These are phyloP conservation scores for Arthrobotrys conoides DNA, from an alignment of 2,329 filamentous ascomycete species.

Conservation along the genomic window DNA sequence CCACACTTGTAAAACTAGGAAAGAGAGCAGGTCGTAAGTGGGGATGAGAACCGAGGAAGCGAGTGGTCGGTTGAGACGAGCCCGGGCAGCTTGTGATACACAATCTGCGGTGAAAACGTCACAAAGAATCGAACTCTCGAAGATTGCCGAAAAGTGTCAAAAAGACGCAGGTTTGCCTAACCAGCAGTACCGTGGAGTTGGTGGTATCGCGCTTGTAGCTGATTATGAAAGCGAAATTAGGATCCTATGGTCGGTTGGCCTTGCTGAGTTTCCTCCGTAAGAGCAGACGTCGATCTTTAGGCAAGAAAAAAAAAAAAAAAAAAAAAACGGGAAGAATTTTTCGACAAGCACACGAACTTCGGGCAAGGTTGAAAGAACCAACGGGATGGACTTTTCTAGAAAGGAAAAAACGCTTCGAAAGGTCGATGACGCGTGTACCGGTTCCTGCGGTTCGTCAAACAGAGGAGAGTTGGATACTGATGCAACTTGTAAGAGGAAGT, in stretches of 20 bases:
- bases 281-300: slow-evolving; percentile 22
- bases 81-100: slow-evolving; percentile 60
- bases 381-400: slow-evolving; percentile 34
- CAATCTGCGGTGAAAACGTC: slow-evolving; percentile 45
- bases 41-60: slow-evolving; percentile 56
- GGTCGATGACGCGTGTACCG: slow-evolving; percentile 60
- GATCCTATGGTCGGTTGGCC: slow-evolving; percentile 43
- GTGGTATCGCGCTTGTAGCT: slow-evolving; percentile 41
- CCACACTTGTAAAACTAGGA: slow-evolving; percentile 59
- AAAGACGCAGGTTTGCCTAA: slow-evolving; percentile 41
- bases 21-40: slow-evolving; percentile 29
- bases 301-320: slow-evolving; percentile 2
- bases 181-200: slow-evolving; percentile 30
- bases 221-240: slow-evolving; percentile 45
- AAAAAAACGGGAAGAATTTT: slow-evolving; percentile 12
- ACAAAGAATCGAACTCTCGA: slow-evolving; percentile 39
- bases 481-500: slow-evolving; percentile 35
- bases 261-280: slow-evolving; percentile 53
- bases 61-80: slow-evolving; percentile 53
- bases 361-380: slow-evolving; percentile 22
- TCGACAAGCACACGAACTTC: slow-evolving; percentile 15
- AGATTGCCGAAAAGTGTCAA: slow-evolving; percentile 50
- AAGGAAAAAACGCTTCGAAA: slow-evolving; percentile 31
- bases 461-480: slow-evolving; percentile 46
- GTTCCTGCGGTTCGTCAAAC: slow-evolving; percentile 60